A percentile compares a stretch with the other conserved stretches of the same genome.
These are phyloP conservation scores for Phalaenopsis equestris DNA, from an alignment of 106 monocot genomes.

Conservation along the genomic window DNA sequence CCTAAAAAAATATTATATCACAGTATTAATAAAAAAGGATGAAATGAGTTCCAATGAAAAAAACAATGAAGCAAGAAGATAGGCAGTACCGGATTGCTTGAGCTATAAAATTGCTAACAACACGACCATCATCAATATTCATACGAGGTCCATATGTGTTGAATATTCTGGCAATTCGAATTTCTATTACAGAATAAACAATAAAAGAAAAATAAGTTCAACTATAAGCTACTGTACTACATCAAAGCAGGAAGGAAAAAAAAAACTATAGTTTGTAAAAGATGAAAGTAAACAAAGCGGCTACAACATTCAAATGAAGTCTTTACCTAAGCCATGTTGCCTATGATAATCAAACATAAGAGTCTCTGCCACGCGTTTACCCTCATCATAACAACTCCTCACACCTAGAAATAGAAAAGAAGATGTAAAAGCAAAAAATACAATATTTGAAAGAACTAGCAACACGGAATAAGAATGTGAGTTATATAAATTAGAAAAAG, in stretches of 20 bases:
- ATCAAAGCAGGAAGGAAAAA: background rate
- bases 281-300: background rate
- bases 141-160: slow-evolving; percentile 98
- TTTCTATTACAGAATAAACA: slow-evolving; percentile 35
- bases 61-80: background rate
- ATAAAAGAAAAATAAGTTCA: background rate
- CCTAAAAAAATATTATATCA: slow-evolving; percentile 16
- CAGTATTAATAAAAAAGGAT: background rate
- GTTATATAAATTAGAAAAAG: background rate
- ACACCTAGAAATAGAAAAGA: slow-evolving; percentile 36
- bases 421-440: background rate
- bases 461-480: background rate
- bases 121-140: slow-evolving; percentile 99
- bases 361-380: slow-evolving; percentile 74
- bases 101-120: slow-evolving; percentile 97
- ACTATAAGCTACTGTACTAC: background rate
- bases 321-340: slow-evolving; percentile 68
- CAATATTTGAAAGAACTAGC: background rate
- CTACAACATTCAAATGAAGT: background rate
- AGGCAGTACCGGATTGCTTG: slow-evolving; percentile 74
- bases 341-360: slow-evolving; percentile 78
- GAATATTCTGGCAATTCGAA: slow-evolving; percentile 94
- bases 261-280: background rate
- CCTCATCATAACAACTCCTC: slow-evolving; percentile 81
- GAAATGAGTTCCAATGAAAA: background rate